Base-by-base conservation (phyloP, 768 basidiomycete species). In the Leccinum uliginosum region DNA sequence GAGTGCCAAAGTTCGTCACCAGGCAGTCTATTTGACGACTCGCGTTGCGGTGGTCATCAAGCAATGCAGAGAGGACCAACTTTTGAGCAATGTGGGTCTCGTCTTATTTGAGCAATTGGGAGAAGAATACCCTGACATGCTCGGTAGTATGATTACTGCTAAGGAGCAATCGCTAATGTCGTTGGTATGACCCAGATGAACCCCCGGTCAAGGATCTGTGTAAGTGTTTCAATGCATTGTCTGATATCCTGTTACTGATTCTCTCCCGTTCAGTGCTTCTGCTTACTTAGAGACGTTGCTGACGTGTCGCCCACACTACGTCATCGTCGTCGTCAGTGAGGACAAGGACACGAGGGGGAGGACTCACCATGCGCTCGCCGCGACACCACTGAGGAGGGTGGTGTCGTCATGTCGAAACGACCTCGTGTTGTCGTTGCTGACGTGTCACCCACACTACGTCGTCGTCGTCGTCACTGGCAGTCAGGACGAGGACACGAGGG, bases 131-230 rank as follows among this genome's bases (percentile, higher is more conserved):
- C 97, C 97, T 14, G 97, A 99, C 72, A 98, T 97, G 1, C 83
- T 99, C 32, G 97, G 97, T 70, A 98, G 95, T 77, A 96, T 99
- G 73, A 99, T 98, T 72, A 94, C 96, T 48, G 97, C 97, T 45
- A 94, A 67, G 96, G 93, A 61, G 97, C 97, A 48, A 98, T 99
- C 66, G 97, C 97, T 62, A 98, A 98, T 65, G 97, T 98, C 50
- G 97, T 99, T 60, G 97, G 97, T 74, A 99, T 98, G 97, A 97
- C 97, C 9, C 93, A 98, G 72, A 99, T 99, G 97, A 98, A 97
- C 71, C 97, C 97, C 14, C 97, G 0, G 95, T 99, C 27, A 99
- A 99, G 73, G 97, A 99, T 81, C 85, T 99, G 56, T 71, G 95
- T 97, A 73, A 84, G 95, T 87, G 11, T 52, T 57, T 43, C 7